Conservation (phyloP, 768 basidiomycete genomes). For the Kondoa subrosea region DNA sequence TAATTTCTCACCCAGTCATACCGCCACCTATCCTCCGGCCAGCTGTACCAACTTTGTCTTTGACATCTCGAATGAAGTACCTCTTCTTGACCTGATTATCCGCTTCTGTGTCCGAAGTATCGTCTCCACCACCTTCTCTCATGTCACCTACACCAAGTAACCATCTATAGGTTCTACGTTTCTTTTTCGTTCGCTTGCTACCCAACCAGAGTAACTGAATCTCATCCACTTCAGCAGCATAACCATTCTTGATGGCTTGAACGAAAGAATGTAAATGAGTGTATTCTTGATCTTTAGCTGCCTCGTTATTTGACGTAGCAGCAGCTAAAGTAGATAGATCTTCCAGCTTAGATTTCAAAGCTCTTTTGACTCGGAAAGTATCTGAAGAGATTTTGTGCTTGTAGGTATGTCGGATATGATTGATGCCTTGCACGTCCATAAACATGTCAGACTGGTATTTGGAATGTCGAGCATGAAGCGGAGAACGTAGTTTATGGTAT, state of each 20-base stretch:
- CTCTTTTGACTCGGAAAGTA: constrained; percentile 7
- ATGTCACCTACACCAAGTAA: background rate
- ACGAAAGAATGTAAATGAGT: constrained; percentile 10
- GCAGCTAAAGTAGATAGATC: constrained; percentile 9
- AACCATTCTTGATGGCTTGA: background rate
- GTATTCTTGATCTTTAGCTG: constrained; percentile 12
- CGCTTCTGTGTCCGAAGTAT: constrained; percentile 1
- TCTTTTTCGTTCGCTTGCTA: constrained; percentile 5
- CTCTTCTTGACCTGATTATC: background rate
- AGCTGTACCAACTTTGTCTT: background rate
- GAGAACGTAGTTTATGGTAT: background rate
- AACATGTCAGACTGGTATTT: constrained; percentile 2
- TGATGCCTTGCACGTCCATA: constrained; percentile 8
- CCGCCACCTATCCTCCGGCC: background rate
- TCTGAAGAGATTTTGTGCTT: constrained; percentile 1
- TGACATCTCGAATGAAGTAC: background rate
- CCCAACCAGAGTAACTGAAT: constrained; percentile 16
- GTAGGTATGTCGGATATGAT: constrained; percentile 11
- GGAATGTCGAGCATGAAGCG: background rate
- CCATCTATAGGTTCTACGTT: background rate
- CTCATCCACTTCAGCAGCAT: constrained; percentile 1
- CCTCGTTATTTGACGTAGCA: background rate
- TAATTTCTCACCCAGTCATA: background rate
- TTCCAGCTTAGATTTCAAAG: constrained; percentile 12
- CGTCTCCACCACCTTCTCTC: background rate